Conservation (phyloP, 495 filamentous ascomycete species). For the Aspergillus funiculosus region DNA sequence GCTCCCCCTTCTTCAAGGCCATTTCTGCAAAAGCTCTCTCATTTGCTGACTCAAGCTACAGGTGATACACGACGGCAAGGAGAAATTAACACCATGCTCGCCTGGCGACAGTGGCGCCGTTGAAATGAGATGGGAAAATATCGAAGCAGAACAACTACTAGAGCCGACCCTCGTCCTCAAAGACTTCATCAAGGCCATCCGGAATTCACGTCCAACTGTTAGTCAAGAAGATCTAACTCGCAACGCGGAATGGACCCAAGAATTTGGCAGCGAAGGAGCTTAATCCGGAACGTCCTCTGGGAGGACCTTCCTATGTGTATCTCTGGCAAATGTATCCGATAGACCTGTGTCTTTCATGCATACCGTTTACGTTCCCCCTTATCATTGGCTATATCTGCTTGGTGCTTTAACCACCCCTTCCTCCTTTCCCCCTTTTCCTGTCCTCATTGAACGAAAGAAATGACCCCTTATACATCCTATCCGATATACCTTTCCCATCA, state of each 20-base stretch:
- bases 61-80: conserved; percentile 64
- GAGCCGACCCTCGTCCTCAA: conserved; percentile 83
- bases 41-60: conserved; percentile 27
- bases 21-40: neutral
- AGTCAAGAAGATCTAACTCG: conserved; percentile 72
- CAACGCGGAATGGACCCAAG: conserved; percentile 90
- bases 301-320: conserved; percentile 1
- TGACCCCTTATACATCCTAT: no score
- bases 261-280: conserved; percentile 92
- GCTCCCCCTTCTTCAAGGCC: neutral
- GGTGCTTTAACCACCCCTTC: neutral
- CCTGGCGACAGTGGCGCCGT: conserved; percentile 78
- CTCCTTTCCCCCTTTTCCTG: neutral
- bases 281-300: conserved; percentile 19
- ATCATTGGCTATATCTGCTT: neutral
- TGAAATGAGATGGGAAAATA: conserved; percentile 90
- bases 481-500: no score
- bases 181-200: conserved; percentile 92
- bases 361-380: neutral
- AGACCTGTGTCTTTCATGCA: conserved; percentile 7
- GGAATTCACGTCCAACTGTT: conserved; percentile 80
- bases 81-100: conserved; percentile 86
- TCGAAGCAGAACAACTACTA: conserved; percentile 74
- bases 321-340: conserved; percentile 3
- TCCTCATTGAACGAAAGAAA: no score